Percentiles rank a stretch among this genome's conserved stretches.
phyloP scores from a whole-genome alignment of 78 protist species.

The Dictyostelium brefeldianum region DNA sequence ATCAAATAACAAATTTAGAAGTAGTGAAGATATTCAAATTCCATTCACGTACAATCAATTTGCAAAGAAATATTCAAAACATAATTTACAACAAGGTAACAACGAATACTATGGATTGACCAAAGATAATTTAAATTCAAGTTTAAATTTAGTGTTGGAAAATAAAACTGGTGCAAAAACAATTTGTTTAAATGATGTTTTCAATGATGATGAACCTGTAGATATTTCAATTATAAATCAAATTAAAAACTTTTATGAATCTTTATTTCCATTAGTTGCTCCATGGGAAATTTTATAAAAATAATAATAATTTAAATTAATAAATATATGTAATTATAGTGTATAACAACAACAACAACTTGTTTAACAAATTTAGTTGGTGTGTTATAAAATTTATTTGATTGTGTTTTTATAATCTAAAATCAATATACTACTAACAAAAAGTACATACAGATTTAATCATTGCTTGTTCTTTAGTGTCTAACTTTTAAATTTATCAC shows the following conservation, averaged over 20 bases:
- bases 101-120: background rate
- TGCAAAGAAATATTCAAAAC: conserved; percentile 6
- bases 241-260: background rate
- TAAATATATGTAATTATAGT: too few species aligned
- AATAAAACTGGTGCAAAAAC: conserved; percentile 10
- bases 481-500: too few species aligned
- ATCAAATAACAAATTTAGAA: background rate
- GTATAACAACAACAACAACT: too few species aligned
- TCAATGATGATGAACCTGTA: background rate
- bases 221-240: background rate
- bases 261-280: background rate
- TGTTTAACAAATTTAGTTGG: too few species aligned
- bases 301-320: too few species aligned
- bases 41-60: conserved; percentile 20
- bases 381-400: too few species aligned
- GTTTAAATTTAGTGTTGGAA: background rate
- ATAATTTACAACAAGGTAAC: background rate
- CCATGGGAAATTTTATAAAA: too few species aligned
- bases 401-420: too few species aligned
- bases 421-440: too few species aligned
- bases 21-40: background rate
- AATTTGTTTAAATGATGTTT: conserved; percentile 64
- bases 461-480: too few species aligned
- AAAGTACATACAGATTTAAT: too few species aligned
- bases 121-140: background rate